phyloP scores from a whole-genome alignment of 2,329 filamentous ascomycete species.

The Metarhizium brunneum region DNA sequence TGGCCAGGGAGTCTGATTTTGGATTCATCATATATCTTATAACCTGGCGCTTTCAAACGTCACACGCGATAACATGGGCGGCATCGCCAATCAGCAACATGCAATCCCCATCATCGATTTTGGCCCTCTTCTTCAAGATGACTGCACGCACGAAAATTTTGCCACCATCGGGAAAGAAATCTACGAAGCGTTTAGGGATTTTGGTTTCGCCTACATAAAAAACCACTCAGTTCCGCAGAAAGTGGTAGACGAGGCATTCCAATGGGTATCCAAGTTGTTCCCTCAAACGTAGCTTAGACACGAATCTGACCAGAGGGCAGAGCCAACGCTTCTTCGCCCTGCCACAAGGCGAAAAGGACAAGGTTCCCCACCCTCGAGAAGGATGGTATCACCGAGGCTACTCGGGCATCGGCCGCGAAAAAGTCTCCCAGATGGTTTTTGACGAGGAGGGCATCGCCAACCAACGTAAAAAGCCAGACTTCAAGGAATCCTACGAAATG shows the following conservation, averaged over 20 bases:
- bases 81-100: too few species aligned
- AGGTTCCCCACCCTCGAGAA: slow-evolving; percentile 18
- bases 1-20: too few species aligned
- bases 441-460: slow-evolving; percentile 14
- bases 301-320: slow-evolving; percentile 3
- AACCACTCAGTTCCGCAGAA: slow-evolving; percentile 25
- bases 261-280: slow-evolving; percentile 15
- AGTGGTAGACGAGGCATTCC: slow-evolving; percentile 27
- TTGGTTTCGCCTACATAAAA: slow-evolving; percentile 25
- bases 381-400: slow-evolving; percentile 25
- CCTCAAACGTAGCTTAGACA: too few species aligned
- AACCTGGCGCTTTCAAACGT: too few species aligned
- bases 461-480: slow-evolving; percentile 22
- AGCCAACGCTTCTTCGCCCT: slow-evolving; percentile 20
- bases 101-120: slow-evolving; percentile 15
- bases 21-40: too few species aligned
- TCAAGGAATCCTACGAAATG: slow-evolving; percentile 31
- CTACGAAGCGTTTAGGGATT: slow-evolving; percentile 6
- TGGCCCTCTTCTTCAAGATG: slow-evolving; percentile 6
- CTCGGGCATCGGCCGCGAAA: slow-evolving; percentile 21
- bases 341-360: slow-evolving; percentile 18
- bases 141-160: slow-evolving; percentile 12
- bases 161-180: background rate
- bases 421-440: slow-evolving; percentile 22
- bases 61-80: too few species aligned